Percentiles rank a stretch among this genome's conserved stretches.
Evolutionary conservation across 208 protist species (phyloP).

Genomic region (Trichomonas gallinae): DNA sequence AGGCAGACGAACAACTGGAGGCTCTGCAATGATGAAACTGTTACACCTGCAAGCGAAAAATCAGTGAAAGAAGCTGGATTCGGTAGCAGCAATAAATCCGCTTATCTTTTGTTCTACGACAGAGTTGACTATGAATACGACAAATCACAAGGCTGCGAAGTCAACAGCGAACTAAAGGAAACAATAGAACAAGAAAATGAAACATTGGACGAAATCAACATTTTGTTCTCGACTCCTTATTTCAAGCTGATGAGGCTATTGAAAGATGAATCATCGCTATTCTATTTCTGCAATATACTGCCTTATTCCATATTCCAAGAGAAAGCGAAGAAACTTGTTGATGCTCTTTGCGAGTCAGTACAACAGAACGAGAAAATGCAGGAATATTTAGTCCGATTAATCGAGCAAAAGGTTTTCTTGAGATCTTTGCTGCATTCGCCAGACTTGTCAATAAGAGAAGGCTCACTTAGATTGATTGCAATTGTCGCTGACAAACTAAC

Average conservation of each 20-base stretch:
- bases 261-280: not conserved
- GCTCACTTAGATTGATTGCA: not conserved
- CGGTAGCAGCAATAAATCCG: not conserved
- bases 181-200: not conserved
- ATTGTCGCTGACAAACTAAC: not conserved
- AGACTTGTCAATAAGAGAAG: not conserved
- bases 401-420: not conserved
- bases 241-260: not conserved
- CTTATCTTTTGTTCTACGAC: conserved; percentile 4
- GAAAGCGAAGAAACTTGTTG: not conserved
- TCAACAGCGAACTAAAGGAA: not conserved
- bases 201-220: not conserved
- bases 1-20: not conserved
- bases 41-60: not conserved
- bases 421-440: not conserved
- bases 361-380: not conserved
- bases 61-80: not conserved
- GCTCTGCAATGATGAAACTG: not conserved
- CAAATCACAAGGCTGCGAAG: not conserved
- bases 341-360: not conserved
- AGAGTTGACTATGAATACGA: not conserved
- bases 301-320: not conserved
- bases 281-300: not conserved
- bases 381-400: not conserved
- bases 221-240: not conserved